Base-by-base conservation (phyloP, 805 yeast genomes). In the Wickerhamiella slavikovae region DNA sequence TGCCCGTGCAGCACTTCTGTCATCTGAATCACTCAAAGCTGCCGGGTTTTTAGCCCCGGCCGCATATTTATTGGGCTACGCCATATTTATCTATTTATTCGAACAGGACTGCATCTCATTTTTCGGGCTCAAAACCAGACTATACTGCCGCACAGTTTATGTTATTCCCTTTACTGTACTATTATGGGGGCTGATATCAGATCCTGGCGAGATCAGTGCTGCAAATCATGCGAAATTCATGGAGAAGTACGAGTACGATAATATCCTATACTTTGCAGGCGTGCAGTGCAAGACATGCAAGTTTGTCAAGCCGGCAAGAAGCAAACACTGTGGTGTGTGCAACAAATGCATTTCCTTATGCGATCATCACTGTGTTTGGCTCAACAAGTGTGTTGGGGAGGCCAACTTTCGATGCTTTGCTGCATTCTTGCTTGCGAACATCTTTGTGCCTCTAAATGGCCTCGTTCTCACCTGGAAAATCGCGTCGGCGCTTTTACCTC, bases 301-400 rank as follows among this genome's bases (percentile, higher is more conserved):
- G 29, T 42, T 40, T 25, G 44, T 34, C 47, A 67, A 48, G 29
- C 76, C 76, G 0, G 75, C 76, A 3, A 47, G 76, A 17, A 62
- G 71, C 10, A 69, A 68, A 43, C 76, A 69, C 44, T 70, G 76
- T 44, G 50, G 64, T 9, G 49, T 50, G 9, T 69, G 75, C 42
- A 47, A 54, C 24, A 32, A 43, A 15, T 69, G 76, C 41, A 48
- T 62, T 2, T 51, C 58, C 23, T 39, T 61, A 36, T 56, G 49
- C 37, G 76, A 69, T 46, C 76, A 69, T 42, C 75, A 69, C 47
- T 69, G 76, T 42, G 43, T 68, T 11, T 69, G 73, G 71, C 49
- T 68, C 34, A 68, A 68, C 47, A 68, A 66, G 38, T 68, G 75
- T 41, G 55, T 69, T 15, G 76, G 76, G 4, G 54, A 57, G 37